phyloP scores from a whole-genome alignment of 2,329 filamentous ascomycete genomes.

The Neonectria hederae region DNA sequence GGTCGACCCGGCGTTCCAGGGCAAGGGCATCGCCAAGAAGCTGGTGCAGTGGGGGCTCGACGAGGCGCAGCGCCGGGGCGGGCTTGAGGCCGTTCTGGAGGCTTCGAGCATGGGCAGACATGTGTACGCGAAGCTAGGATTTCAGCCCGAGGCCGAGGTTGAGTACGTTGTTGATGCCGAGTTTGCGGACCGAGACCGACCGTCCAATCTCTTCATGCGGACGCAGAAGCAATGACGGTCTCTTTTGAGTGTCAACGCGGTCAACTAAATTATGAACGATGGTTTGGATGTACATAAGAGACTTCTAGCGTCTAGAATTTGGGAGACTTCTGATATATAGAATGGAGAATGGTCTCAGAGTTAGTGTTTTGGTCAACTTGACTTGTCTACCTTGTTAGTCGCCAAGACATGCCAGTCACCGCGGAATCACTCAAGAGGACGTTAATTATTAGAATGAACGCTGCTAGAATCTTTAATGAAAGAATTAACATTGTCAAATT shows the following conservation, averaged over 20 bases:
- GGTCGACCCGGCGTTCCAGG: slow-evolving; percentile 63
- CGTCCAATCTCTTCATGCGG: slow-evolving; percentile 60
- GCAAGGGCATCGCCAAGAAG: slow-evolving; percentile 55
- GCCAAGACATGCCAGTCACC: neutral
- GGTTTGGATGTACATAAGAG: too few species aligned
- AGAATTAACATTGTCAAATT: neutral
- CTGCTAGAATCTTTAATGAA: neutral
- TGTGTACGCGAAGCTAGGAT: slow-evolving; percentile 58
- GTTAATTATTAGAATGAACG: neutral
- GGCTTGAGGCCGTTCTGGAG: slow-evolving; percentile 56
- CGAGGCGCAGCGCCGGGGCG: slow-evolving; percentile 52
- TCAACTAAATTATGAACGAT: neutral
- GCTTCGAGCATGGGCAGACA: slow-evolving; percentile 59
- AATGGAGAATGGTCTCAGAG: neutral
- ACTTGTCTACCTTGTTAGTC: neutral
- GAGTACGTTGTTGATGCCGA: slow-evolving; percentile 55
- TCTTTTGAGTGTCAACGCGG: neutral
- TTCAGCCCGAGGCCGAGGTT: slow-evolving; percentile 53
- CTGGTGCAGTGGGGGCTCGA: slow-evolving; percentile 60
- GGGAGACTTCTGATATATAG: neutral
- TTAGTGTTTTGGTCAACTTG: neutral
- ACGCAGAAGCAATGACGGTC: slow-evolving; percentile 40
- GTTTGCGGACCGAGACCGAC: slow-evolving; percentile 48
- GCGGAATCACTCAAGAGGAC: neutral
- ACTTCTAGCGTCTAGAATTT: neutral